Percentiles rank a stretch among this genome's conserved stretches.
Conservation (phyloP, 2,329 filamentous ascomycete species). For the Stagonosporopsis rhizophila region DNA sequence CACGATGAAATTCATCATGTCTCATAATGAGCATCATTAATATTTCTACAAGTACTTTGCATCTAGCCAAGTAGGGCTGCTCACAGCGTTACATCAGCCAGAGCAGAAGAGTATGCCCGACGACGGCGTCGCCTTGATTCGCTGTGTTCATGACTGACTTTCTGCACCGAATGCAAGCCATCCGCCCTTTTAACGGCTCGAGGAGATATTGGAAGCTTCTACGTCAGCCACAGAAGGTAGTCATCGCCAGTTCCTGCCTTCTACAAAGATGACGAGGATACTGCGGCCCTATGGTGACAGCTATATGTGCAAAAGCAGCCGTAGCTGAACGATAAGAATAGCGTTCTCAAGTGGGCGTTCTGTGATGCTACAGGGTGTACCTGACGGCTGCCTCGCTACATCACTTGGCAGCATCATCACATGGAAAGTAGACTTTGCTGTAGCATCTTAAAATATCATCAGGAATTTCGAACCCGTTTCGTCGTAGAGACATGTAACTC, state of each 20-base stretch:
- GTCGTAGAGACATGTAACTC: not conserved
- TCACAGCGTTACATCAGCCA: constrained; percentile 6
- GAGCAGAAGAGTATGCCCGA: not conserved
- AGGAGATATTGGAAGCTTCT: not conserved
- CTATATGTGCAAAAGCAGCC: not conserved
- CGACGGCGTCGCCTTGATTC: constrained; percentile 5
- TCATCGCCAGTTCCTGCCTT: not conserved
- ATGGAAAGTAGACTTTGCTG: not conserved
- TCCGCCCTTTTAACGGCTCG: not conserved
- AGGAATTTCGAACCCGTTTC: not conserved
- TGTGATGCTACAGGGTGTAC: not conserved
- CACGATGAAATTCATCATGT: not conserved
- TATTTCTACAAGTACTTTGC: not conserved
- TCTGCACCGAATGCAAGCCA: not conserved
- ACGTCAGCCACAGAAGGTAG: constrained; percentile 1
- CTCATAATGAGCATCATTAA: not conserved
- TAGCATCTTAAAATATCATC: not conserved
- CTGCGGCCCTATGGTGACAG: not conserved
- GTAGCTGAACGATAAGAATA: constrained; percentile 14
- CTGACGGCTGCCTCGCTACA: constrained; percentile 3
- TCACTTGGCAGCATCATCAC: constrained; percentile 6
- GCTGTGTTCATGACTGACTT: not conserved
- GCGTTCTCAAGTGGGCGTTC: not conserved
- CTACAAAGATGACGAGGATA: not conserved
- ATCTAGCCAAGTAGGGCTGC: not conserved